phyloP scores from a whole-genome alignment of 2,329 filamentous ascomycete species.

The Neonectria neomacrospora region DNA sequence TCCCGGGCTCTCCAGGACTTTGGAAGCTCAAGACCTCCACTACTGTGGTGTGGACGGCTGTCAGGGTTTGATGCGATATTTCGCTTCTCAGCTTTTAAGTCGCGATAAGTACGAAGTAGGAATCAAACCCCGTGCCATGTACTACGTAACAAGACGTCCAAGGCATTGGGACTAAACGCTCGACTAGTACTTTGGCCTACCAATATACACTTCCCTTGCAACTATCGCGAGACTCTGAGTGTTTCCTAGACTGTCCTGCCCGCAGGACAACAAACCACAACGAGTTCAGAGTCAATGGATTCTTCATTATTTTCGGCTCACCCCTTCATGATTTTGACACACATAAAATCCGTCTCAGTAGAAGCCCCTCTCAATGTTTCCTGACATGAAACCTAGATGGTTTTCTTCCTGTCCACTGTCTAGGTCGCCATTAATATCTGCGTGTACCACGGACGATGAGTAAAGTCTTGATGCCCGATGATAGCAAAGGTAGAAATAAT shows the following conservation, averaged over 20 bases:
- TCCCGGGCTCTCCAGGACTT: constrained; percentile 6
- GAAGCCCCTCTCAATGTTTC: neutral
- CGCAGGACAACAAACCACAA: neutral
- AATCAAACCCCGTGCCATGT: no score
- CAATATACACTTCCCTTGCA: no score
- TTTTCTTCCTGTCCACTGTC: no score
- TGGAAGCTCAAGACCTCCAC: neutral
- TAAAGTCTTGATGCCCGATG: neutral
- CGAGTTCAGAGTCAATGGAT: neutral
- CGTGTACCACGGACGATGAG: neutral
- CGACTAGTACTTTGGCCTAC: no score
- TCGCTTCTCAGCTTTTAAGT: neutral
- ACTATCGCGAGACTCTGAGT: neutral
- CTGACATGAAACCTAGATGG: neutral
- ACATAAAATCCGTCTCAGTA: neutral
- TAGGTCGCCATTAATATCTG: neutral
- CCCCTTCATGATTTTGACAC: neutral
- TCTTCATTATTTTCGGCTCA: neutral
- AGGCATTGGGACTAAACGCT: no score
- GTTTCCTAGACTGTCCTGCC: neutral
- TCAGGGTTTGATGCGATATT: neutral
- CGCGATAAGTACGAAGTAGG: no score
- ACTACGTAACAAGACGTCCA: no score
- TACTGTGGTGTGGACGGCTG: neutral
- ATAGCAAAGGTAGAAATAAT: neutral